Percentiles rank a stretch among this genome's conserved stretches.
phyloP scores from a whole-genome alignment of 2,329 filamentous ascomycete species.

The Orbilia javanica region DNA sequence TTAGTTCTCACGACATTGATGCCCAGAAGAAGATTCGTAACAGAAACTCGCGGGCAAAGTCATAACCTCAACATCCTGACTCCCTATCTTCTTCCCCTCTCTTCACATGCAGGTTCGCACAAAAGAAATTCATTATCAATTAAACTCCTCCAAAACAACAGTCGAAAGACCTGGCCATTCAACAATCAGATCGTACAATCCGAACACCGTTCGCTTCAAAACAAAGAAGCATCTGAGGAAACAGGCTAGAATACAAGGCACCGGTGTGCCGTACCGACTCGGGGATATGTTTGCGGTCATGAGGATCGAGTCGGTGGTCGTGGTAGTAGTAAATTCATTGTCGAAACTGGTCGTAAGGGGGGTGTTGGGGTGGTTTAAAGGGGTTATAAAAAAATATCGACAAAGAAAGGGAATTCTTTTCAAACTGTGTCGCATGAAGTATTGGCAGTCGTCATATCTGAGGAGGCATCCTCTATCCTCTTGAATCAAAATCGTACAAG shows the following conservation, averaged over 20 bases:
- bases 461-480: neutral
- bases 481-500: neutral
- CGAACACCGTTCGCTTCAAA: conserved; percentile 14
- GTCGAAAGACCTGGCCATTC: conserved; percentile 20
- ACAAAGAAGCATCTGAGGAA: conserved; percentile 8
- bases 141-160: conserved; percentile 24
- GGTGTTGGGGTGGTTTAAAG: neutral
- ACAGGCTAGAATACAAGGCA: conserved; percentile 12
- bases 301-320: conserved; percentile 3
- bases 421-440: neutral
- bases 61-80: neutral
- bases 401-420: conserved; percentile 7
- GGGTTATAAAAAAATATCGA: neutral
- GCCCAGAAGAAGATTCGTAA: neutral
- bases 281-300: neutral
- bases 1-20: neutral
- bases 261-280: conserved; percentile 11
- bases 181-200: conserved; percentile 25
- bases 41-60: conserved; percentile 2
- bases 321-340: neutral
- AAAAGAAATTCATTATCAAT: conserved; percentile 52
- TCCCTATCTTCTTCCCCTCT: neutral
- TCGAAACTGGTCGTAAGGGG: neutral
- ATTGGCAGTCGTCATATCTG: conserved; percentile 1
- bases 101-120: neutral